Conservation (phyloP, 257 asterid species). For the Solanum chilense region DNA sequence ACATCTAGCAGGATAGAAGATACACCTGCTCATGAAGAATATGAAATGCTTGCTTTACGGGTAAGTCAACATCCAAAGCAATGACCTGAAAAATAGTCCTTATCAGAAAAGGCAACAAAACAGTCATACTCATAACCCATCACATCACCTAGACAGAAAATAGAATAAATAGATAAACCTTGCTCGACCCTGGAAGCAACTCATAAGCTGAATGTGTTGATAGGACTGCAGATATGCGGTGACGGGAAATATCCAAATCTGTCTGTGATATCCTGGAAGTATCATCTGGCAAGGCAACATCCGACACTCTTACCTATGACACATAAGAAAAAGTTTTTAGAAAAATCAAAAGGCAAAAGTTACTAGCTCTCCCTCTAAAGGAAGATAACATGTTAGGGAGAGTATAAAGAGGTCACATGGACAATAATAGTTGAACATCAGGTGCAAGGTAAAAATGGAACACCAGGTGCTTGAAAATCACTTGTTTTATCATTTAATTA, state of each 20-base stretch:
- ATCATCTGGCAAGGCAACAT: slow-evolving; percentile 41
- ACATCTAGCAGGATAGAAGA: not conserved
- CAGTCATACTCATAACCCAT: not conserved
- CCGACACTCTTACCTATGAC: slow-evolving; percentile 60
- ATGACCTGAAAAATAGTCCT: slow-evolving; percentile 39
- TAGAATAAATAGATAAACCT: slow-evolving; percentile 35
- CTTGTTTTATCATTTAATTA: not conserved
- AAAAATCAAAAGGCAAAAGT: not conserved
- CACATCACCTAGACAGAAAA: not conserved
- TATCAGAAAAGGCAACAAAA: not conserved
- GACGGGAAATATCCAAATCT: slow-evolving; percentile 64
- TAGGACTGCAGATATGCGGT: slow-evolving; percentile 56
- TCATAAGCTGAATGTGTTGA: slow-evolving; percentile 78
- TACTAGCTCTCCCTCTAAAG: not conserved
- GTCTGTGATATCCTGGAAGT: slow-evolving; percentile 56
- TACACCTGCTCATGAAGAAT: slow-evolving; percentile 93
- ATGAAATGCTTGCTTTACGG: slow-evolving; percentile 93
- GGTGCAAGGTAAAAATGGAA: not conserved
- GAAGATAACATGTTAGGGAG: not conserved
- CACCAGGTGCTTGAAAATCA: not conserved
- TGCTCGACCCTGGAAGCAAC: slow-evolving; percentile 92
- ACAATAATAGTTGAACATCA: not conserved
- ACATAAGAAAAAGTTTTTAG: not conserved
- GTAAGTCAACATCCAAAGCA: slow-evolving; percentile 82
- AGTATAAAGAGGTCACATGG: not conserved